Base-by-base conservation (phyloP, 371 early-diverging fungal species). In the Ordospora colligata region DNA sequence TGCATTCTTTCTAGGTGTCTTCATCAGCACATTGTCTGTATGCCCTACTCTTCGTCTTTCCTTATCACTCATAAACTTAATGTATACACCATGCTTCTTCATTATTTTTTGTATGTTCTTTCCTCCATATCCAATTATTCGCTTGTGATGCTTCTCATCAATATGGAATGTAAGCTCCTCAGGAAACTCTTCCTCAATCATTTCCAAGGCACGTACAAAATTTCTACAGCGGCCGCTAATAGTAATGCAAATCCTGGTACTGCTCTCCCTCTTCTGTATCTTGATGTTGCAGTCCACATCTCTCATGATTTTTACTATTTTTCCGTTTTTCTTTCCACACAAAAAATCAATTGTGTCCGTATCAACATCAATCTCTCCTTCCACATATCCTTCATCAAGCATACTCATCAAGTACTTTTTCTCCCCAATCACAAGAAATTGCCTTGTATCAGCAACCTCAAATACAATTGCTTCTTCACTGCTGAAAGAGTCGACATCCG, bases 81-180 rank as follows among this genome's bases (percentile, higher is more conserved):
- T 91, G 77, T 91, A 93, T 1, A 94, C 93, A 21, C 92, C 92
- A 76, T 89, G 91, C 75, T 91, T 90, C 70, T 92, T 94, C 94
- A 94, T 94, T 78, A 92, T 91, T 51, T 89, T 86, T 75, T 93
- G 93, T 69, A 94, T 93, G 83, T 91, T 91, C 80, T 91, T 92
- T 74, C 94, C 94, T 3, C 91, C 91, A 17, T 90, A 90, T 22
- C 94, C 94, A 75, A 94, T 94, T 74, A 94, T 91, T 21, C 92
- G 88, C 82, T 92, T 93, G 85, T 94, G 94, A 77, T 89, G 89
- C 2, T 88, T 84, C 78, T 92, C 92, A 54, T 92, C 91, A 7
- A 94, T 88, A 82, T 87, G 89, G 79, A 94, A 94, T 6, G 69
- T 46, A 54, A 68, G 46, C 42, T 77, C 74, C 7, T 70, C 63